A percentile compares a stretch with the other conserved stretches of the same genome.
Evolutionary conservation across 2,329 filamentous ascomycete genomes (phyloP).

Genomic region (Sphaerulina populicola): DNA sequence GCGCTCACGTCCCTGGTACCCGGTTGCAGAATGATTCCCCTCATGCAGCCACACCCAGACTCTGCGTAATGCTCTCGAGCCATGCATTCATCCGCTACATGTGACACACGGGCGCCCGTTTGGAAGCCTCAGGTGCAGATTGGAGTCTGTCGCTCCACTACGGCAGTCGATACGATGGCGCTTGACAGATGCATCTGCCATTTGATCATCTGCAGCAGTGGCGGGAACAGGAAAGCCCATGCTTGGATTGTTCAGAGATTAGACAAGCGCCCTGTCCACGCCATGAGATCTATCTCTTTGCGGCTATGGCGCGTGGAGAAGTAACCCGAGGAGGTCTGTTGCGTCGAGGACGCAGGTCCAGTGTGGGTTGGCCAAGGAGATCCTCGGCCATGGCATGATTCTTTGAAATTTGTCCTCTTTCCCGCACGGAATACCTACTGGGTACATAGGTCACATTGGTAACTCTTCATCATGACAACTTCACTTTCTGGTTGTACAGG

Average conservation of each 20-base stretch:
- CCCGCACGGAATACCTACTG: conserved; percentile 6
- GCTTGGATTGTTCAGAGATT: conserved; percentile 8
- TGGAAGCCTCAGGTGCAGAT: conserved; percentile 10
- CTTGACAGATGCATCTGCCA: conserved; percentile 16
- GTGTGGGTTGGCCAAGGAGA: conserved; percentile 20
- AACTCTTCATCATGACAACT: conserved; percentile 3
- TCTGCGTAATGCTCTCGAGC: conserved; percentile 19
- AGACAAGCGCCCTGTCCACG: conserved; percentile 8
- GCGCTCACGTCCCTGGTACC: conserved; percentile 24
- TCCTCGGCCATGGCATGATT: conserved; percentile 20
- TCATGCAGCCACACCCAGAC: conserved; percentile 30
- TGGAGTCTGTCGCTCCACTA: conserved; percentile 11
- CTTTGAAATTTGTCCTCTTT: conserved; percentile 6
- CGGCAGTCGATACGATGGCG: conserved; percentile 8
- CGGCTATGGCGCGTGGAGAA: conserved; percentile 19
- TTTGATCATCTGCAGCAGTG: conserved; percentile 21
- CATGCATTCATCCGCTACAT: conserved; percentile 18
- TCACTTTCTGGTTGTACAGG: conserved; percentile 11
- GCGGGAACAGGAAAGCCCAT: conserved; percentile 20
- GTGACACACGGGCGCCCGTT: conserved; percentile 12
- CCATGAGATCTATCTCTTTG: conserved; percentile 14
- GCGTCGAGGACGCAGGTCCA: conserved; percentile 17
- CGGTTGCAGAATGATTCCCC: conserved; percentile 20
- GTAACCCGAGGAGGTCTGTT: conserved; percentile 19
- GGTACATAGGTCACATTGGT: conserved; percentile 11